Evolutionary conservation across 1,284 basidiomycete genomes (phyloP), one percentile per base, ranked within the genome.

Genomic region (Chalciporus piperatoides): DNA sequence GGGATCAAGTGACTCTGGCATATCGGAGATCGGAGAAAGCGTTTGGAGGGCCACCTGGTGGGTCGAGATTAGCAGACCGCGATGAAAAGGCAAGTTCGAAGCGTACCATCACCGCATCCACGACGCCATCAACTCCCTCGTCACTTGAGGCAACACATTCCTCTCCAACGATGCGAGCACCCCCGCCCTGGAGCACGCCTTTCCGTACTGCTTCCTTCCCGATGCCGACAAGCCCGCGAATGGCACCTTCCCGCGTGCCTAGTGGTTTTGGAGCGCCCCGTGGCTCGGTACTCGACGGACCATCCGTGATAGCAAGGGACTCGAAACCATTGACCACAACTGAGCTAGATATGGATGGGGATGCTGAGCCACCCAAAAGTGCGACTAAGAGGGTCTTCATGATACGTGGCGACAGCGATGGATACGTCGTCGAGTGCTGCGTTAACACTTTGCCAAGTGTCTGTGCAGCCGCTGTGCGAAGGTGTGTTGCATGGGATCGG

Each of bases 371-470:
- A 17, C 41, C 49, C 23, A 92, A 77, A 4, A 98, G 80, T 0
- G 93, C 93, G 11, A 94, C 79, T 6, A 95, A 77, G 6, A 99
- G 79, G 0, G 96, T 97, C 62, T 96, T 94, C 71, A 95, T 89
- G 42, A 98, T 87, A 8, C 96, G 86, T 27, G 90, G 87, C 6
- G 87, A 84, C 14, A 95, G 78, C 0, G 89, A 88, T 0, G 92
- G 90, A 63, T 95, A 96, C 1, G 79, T 89, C 39, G 80, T 91
- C n/a, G 79, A 92, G 59, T 83, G 85, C 62, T 79, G 82, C 10
- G 76, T 91, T 58, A 83, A 78, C 7, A 98, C 74, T 56, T 85
- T 85, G 0, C 87, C 84, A 0, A 99, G 80, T 0, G 92, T 89
- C 50, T 92, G 86, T 2, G 92, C 79, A 1, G 93, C 87, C 4